Conservation (phyloP, 345 rosid genomes). For the Psidium friedrichsthalianum region DNA sequence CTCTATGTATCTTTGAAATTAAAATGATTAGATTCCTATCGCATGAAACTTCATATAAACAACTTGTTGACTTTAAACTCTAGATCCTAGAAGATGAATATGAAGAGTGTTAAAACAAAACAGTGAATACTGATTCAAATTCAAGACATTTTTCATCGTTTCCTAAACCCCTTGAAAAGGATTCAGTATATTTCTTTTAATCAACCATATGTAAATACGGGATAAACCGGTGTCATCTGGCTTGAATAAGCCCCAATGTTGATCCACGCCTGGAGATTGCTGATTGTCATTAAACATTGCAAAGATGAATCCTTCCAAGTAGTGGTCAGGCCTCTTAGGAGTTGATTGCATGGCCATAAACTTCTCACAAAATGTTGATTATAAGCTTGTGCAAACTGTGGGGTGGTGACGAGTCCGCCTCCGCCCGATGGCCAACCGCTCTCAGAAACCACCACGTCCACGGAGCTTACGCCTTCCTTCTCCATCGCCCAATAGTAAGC, state of each 20-base stretch:
- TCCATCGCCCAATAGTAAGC: slow-evolving; percentile 20
- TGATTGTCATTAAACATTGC: slow-evolving; percentile 18
- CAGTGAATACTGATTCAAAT: neutral
- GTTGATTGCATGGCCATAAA: slow-evolving; percentile 9
- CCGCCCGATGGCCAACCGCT: neutral
- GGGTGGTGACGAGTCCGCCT: neutral
- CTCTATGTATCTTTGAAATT: no score
- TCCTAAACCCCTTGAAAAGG: no score
- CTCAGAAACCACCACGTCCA: neutral
- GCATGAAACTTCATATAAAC: neutral
- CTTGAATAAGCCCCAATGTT: slow-evolving; percentile 8
- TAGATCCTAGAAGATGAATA: neutral
- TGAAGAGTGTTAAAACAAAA: neutral
- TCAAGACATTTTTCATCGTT: neutral
- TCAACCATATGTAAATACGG: neutral
- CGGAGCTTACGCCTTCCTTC: neutral
- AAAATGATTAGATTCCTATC: no score
- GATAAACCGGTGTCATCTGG: neutral
- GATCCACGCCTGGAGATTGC: neutral
- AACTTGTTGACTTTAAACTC: neutral
- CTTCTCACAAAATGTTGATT: neutral
- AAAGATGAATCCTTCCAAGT: slow-evolving; percentile 8
- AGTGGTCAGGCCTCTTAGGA: slow-evolving; percentile 8
- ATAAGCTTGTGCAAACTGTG: neutral
- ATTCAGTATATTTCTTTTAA: neutral